Evolutionary conservation across 257 asterid species (phyloP).

Genomic region (Petrea volubilis): DNA sequence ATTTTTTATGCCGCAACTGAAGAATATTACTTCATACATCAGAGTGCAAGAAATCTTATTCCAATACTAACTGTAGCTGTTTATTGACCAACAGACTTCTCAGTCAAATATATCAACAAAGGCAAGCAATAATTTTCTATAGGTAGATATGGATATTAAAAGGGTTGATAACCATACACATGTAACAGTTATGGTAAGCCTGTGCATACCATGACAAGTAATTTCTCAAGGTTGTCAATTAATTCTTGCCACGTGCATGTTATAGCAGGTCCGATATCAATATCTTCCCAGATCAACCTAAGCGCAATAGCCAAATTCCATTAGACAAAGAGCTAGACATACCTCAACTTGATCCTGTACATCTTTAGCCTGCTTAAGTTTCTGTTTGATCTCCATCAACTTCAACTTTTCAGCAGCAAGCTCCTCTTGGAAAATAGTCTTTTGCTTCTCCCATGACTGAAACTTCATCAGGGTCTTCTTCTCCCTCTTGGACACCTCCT

Average conservation of each 20-base stretch:
- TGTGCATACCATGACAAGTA: not conserved
- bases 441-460: constrained; percentile 94
- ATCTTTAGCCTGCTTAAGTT: constrained; percentile 60
- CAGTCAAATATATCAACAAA: not conserved
- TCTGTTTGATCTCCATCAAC: constrained; percentile 49
- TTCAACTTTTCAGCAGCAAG: constrained; percentile 60
- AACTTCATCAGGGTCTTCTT: constrained; percentile 63
- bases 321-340: constrained; percentile 29
- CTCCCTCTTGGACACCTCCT: constrained; percentile 79
- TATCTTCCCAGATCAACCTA: constrained; percentile 13
- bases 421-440: constrained; percentile 69
- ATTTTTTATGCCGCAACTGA: not conserved
- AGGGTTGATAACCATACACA: not conserved
- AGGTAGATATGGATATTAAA: constrained; percentile 5
- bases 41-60: not conserved
- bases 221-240: constrained; percentile 9
- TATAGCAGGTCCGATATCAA: constrained; percentile 20
- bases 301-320: constrained; percentile 4
- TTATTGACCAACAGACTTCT: not conserved
- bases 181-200: not conserved
- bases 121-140: not conserved
- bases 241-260: constrained; percentile 11
- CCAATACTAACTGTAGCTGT: not conserved
- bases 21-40: not conserved
- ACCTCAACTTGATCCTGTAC: constrained; percentile 74